Evolutionary conservation across 202 grass and related monocot genomes (phyloP).

Genomic region (Carex sylvatica): DNA sequence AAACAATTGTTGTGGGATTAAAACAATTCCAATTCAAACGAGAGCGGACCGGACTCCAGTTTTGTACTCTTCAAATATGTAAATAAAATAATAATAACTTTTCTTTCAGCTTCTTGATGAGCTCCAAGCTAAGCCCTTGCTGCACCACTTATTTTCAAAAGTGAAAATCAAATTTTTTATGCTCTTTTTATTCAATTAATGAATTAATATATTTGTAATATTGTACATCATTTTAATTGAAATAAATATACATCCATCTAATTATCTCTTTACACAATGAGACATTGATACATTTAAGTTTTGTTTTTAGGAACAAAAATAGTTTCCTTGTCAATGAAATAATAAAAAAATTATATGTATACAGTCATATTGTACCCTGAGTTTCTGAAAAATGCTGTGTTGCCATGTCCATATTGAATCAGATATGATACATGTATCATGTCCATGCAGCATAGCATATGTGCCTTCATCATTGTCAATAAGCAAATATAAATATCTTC

Average conservation of each 20-base stretch:
- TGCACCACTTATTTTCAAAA: background rate
- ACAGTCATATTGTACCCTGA: background rate
- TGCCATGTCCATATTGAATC: background rate
- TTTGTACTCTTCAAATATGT: background rate
- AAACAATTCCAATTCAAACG: no score
- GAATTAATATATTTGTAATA: background rate
- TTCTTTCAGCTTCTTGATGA: background rate
- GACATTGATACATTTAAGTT: background rate
- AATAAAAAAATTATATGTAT: background rate
- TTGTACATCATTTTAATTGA: background rate
- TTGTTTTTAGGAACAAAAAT: background rate
- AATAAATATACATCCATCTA: background rate
- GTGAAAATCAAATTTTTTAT: background rate
- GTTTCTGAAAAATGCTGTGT: background rate
- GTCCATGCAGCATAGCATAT: background rate
- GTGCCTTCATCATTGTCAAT: background rate
- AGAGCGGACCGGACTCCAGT: background rate
- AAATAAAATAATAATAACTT: background rate
- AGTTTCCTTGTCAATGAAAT: background rate
- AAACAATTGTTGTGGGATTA: no score
- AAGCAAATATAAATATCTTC: background rate
- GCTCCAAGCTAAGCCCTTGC: background rate
- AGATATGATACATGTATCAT: background rate
- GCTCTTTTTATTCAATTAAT: background rate
- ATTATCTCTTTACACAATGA: background rate